Evolutionary conservation across 1,284 basidiomycete species (phyloP).

Genomic region (Apiotrichum mycotoxinovorans): DNA sequence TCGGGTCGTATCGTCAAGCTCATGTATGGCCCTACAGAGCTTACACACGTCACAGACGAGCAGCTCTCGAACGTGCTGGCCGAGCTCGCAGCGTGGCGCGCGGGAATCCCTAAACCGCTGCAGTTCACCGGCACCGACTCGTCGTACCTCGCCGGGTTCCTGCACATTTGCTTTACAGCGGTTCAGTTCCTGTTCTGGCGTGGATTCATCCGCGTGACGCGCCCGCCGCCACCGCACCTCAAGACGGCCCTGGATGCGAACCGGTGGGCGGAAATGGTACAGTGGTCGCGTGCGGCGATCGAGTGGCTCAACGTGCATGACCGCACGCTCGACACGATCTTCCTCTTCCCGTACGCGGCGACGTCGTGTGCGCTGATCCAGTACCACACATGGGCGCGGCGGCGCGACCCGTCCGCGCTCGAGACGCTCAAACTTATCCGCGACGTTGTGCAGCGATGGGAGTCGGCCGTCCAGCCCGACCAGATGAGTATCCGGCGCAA

Average conservation of each 20-base stretch:
- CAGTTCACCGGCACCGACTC: slow-evolving; percentile 67
- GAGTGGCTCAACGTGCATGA: slow-evolving; percentile 86
- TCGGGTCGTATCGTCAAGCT: slow-evolving; percentile 83
- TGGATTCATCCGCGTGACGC: slow-evolving; percentile 91
- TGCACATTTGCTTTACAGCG: slow-evolving; percentile 81
- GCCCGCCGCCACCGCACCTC: slow-evolving; percentile 76
- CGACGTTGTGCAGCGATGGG: slow-evolving; percentile 79
- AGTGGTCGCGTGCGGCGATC: slow-evolving; percentile 71
- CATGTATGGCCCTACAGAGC: slow-evolving; percentile 77
- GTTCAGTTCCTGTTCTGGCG: slow-evolving; percentile 74
- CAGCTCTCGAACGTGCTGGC: slow-evolving; percentile 64
- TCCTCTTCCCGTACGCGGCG: slow-evolving; percentile 80
- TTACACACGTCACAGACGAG: slow-evolving; percentile 74
- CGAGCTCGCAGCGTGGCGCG: slow-evolving; percentile 61
- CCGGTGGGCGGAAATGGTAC: slow-evolving; percentile 70
- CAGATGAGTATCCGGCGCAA: slow-evolving; percentile 88
- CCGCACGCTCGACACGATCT: slow-evolving; percentile 76
- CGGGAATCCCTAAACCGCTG: not conserved
- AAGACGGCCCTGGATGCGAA: slow-evolving; percentile 76
- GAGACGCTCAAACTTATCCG: slow-evolving; percentile 70
- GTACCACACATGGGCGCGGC: slow-evolving; percentile 63
- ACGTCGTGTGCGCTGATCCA: slow-evolving; percentile 82
- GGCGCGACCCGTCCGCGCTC: slow-evolving; percentile 70
- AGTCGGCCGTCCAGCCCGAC: slow-evolving; percentile 60
- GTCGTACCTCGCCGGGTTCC: slow-evolving; percentile 58